phyloP scores from a whole-genome alignment of 306 rosid genomes.

The Castanea crenata region DNA sequence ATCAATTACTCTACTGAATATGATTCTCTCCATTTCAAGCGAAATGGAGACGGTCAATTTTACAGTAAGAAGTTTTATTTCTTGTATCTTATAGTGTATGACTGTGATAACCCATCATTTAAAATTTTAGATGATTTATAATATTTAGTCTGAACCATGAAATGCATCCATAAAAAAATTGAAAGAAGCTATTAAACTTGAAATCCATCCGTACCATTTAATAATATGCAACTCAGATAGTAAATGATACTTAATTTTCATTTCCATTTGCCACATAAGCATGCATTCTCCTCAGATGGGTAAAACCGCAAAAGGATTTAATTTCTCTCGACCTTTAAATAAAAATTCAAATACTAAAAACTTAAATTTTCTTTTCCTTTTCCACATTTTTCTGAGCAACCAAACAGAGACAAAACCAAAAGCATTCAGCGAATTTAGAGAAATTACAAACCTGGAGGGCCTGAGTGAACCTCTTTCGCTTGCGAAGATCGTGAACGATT shows the following conservation, averaged over 20 bases:
- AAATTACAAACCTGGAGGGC: slow-evolving; percentile 57
- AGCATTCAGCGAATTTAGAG: neutral
- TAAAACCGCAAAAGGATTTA: neutral
- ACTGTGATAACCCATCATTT: too few species aligned
- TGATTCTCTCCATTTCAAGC: too few species aligned
- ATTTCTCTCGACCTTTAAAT: neutral
- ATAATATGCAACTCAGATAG: neutral
- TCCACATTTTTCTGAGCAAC: slow-evolving; percentile 9
- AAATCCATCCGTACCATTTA: neutral
- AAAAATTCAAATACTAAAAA: neutral
- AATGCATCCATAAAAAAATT: too few species aligned
- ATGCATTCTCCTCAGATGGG: neutral
- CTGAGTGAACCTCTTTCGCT: slow-evolving; percentile 68
- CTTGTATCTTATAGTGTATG: too few species aligned
- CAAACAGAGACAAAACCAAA: slow-evolving; percentile 4
- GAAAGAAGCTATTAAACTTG: neutral
- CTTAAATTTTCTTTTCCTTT: neutral
- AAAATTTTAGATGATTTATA: too few species aligned
- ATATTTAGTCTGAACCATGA: too few species aligned
- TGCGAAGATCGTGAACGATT: slow-evolving; percentile 78
- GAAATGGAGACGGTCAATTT: too few species aligned
- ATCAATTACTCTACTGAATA: too few species aligned
- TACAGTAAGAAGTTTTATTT: too few species aligned
- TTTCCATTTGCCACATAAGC: neutral
- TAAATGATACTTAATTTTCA: neutral